Percentiles rank a stretch among this genome's conserved stretches.
Evolutionary conservation across 2,329 filamentous ascomycete species (phyloP).

Genomic region (Rhynchosporium graminicola): DNA sequence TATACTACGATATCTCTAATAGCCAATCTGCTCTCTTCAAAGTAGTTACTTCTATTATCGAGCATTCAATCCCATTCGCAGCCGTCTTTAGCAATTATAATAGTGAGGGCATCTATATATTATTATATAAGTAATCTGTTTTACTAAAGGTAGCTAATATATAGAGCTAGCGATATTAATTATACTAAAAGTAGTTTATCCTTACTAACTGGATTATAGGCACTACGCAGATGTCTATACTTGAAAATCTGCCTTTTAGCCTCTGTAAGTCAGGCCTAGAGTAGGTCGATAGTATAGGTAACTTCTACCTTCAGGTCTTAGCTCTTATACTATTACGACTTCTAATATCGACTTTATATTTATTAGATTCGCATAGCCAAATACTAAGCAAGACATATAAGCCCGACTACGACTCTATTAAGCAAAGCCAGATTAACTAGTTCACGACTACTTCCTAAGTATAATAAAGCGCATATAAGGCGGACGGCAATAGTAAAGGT

Average conservation of each 20-base stretch:
- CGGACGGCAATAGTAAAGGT: constrained; percentile 74
- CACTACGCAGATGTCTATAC: constrained; percentile 74
- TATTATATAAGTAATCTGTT: constrained; percentile 43
- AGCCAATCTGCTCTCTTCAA: constrained; percentile 79
- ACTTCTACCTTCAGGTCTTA: constrained; percentile 87
- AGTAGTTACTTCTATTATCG: constrained; percentile 76
- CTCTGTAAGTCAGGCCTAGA: constrained; percentile 77
- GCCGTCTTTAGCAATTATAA: constrained; percentile 97
- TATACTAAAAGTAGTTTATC: constrained; percentile 30
- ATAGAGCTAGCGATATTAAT: constrained; percentile 33
- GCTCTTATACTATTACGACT: constrained; percentile 75
- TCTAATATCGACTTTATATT: constrained; percentile 85
- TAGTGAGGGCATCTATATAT: constrained; percentile 64
- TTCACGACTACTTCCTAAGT: constrained; percentile 73
- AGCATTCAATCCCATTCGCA: constrained; percentile 85
- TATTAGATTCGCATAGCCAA: constrained; percentile 89
- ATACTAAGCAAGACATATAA: constrained; percentile 82
- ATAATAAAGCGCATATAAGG: constrained; percentile 70
- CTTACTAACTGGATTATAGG: constrained; percentile 41
- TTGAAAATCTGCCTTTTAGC: constrained; percentile 83
- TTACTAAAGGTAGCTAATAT: constrained; percentile 26
- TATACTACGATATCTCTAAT: constrained; percentile 90
- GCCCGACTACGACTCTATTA: constrained; percentile 91
- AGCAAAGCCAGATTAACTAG: constrained; percentile 89
- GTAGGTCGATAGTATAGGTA: constrained; percentile 83